These are phyloP conservation scores for Neurospora cerealis DNA, from an alignment of 495 filamentous ascomycete genomes.

Conservation along the genomic window DNA sequence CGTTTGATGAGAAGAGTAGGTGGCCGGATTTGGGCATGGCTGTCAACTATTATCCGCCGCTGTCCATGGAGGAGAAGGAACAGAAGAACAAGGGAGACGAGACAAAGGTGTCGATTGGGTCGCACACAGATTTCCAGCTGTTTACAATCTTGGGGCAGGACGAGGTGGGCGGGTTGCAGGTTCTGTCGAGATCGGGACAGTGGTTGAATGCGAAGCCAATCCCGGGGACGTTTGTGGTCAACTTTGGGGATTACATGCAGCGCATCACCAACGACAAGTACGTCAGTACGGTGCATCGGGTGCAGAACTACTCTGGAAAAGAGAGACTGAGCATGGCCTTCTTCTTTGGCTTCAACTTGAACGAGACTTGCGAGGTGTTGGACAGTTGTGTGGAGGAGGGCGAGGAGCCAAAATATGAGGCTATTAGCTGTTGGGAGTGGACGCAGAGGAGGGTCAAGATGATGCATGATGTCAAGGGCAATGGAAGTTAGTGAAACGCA, in stretches of 20 bases:
- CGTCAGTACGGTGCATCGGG: constrained; percentile 52
- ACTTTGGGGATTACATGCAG: constrained; percentile 58
- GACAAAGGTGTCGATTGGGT: constrained; percentile 34
- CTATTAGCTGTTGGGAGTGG: constrained; percentile 45
- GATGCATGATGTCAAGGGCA: constrained; percentile 11
- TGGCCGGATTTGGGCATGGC: constrained; percentile 30
- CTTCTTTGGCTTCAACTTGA: constrained; percentile 43
- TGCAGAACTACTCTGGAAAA: constrained; percentile 35
- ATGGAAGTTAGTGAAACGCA: background rate
- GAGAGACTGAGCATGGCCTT: constrained; percentile 51
- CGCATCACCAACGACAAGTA: constrained; percentile 53
- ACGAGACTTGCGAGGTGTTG: constrained; percentile 39
- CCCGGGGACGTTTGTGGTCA: constrained; percentile 53
- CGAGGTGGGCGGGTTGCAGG: constrained; percentile 43
- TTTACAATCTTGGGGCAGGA: constrained; percentile 52
- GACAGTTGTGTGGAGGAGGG: constrained; percentile 41
- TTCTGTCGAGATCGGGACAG: constrained; percentile 38
- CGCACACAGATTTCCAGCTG: constrained; percentile 53
- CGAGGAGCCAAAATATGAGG: constrained; percentile 44
- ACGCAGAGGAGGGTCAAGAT: constrained; percentile 15
- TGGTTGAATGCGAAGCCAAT: constrained; percentile 49
- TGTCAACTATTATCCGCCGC: constrained; percentile 23
- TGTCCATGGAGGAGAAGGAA: background rate
- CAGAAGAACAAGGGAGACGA: background rate
- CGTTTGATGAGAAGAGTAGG: constrained; percentile 38